Evolutionary conservation across 345 rosid species (phyloP), one percentile per base, ranked within the genome.

Genomic region (Brassica incana): DNA sequence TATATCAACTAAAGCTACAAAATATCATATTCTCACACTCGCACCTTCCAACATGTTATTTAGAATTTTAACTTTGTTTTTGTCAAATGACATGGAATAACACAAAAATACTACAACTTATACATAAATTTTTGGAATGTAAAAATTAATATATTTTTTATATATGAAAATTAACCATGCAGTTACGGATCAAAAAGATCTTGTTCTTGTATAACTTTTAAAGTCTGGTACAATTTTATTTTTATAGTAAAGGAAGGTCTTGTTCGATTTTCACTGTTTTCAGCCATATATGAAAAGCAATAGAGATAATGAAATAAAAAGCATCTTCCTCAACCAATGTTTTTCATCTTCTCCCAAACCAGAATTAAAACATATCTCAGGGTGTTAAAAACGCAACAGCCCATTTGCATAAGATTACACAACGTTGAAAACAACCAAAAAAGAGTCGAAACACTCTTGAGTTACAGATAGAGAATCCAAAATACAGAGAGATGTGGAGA

Each of bases 381-480:
- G 73, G 77, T 78, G 67, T 65, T 78, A 29, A 65, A 71, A 72
- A 72, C 61, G 52, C 48, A 30, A 72, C 68, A 78, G 58, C 43
- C 67, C 81, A 58, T 63, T 65, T 32, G 81, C 81, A 78, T 65
- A 66, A 25, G 68, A 73, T 73, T 68, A 61, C 70, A 74, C 75
- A 50, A n/a, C 16, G 58, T n/a, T 0, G 18, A 5, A 50, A 50
- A 50, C 18, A 74, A 32, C 59, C 74, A 73, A 66, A 18, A 20
- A 64, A 33, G 45, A 33, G 74, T 64, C 67, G 2, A 25, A 38
- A 80, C 82, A 79, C 79, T 69, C 79, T 15, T 10, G n/a, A 30
- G 75, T 27, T 69, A 69, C 79, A 80, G 79, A 74, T 48, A 74
- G 45, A 62, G 63, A 67, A 79, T 73, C 82, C 74, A 33, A 67